These are phyloP conservation scores for Aspergillus tamarii DNA, from an alignment of 2,329 filamentous ascomycete genomes.

Conservation along the genomic window DNA sequence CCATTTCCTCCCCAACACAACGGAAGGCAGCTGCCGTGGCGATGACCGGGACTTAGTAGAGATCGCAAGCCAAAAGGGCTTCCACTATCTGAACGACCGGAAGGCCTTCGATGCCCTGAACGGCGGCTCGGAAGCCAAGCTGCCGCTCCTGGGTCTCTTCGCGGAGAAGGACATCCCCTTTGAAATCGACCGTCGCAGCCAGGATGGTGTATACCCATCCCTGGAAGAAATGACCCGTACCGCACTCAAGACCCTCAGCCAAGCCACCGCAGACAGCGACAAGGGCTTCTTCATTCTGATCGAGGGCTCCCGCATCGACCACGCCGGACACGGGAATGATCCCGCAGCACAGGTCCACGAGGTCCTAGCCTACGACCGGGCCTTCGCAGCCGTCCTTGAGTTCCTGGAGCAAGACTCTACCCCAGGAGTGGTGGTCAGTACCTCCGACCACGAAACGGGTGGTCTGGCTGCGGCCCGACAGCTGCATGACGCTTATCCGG, in stretches of 20 bases:
- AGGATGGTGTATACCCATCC: conserved; percentile 80
- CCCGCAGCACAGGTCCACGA: conserved; percentile 85
- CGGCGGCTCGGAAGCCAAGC: conserved; percentile 66
- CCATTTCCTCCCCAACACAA: conserved; percentile 85
- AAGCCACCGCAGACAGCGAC: conserved; percentile 79
- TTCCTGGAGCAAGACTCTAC: conserved; percentile 78
- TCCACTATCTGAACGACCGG: conserved; percentile 74
- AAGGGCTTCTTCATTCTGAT: conserved; percentile 99
- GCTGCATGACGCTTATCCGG: conserved; percentile 63
- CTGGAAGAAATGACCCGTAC: conserved; percentile 88
- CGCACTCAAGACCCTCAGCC: conserved; percentile 76
- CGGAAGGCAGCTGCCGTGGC: conserved; percentile 75
- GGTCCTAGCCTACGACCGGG: conserved; percentile 90
- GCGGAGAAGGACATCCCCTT: conserved; percentile 84
- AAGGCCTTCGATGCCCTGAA: conserved; percentile 75
- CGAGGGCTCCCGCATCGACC: conserved; percentile 93
- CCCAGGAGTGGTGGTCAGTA: conserved; percentile 77
- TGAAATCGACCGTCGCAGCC: conserved; percentile 83
- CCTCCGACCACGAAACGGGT: conserved; percentile 95
- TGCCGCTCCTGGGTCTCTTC: conserved; percentile 86
- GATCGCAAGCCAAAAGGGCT: conserved; percentile 76
- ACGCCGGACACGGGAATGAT: conserved; percentile 86
- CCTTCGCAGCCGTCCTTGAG: conserved; percentile 80
- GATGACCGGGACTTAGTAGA: conserved; percentile 77
- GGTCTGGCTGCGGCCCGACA: conserved; percentile 82